Base-by-base conservation (phyloP, 208 protist species). In the Leishmania major region DNA sequence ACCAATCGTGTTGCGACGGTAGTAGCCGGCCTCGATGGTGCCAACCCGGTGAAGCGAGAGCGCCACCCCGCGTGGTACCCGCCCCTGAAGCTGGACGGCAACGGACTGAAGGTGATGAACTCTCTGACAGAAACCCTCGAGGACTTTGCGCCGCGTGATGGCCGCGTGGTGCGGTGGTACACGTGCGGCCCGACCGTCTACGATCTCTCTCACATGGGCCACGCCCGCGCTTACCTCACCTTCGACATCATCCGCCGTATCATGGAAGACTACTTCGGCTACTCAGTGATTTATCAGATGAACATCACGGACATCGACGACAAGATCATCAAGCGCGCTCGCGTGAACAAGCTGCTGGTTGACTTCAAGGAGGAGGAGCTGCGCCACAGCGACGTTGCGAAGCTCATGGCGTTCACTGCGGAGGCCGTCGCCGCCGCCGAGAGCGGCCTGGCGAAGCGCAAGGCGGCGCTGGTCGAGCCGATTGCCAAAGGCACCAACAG, bases 271-370 rank as follows among this genome's bases (percentile, higher is more conserved):
- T 99, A 99, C 89, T 99, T 99, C 84, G 85, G 91, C 31, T 99
- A 98, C 81, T 81, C 94, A 17, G 89, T 99, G 0, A 45, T 91
- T 11, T 98, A 97, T 72, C 93, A 97, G 79, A 99, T 99, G 97
- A 99, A 99, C 88, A 99, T 99, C 70, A 99, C 99, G 25, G 99
- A 99, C 84, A 98, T 99, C 82, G 99, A 99, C 81, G 99, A 99
- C 90, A 99, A 99, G 82, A 99, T 99, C 78, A 99, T 99, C 73
- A 95, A 98, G 78, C 90, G 94, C n/a, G 96, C 98, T 3, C 89
- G 98, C 53, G 89, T 96, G 75, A 97, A 96, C 82, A 87, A 96
- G 69, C 94, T 99, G 22, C 84, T 98, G 40, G 86, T 91, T 15
- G 73, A 94, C 67, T 99, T 95, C 83, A 86, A 90, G 70, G 51